phyloP scores from a whole-genome alignment of 176 grass and related monocot species.

The Hyparrhenia diplandra region DNA sequence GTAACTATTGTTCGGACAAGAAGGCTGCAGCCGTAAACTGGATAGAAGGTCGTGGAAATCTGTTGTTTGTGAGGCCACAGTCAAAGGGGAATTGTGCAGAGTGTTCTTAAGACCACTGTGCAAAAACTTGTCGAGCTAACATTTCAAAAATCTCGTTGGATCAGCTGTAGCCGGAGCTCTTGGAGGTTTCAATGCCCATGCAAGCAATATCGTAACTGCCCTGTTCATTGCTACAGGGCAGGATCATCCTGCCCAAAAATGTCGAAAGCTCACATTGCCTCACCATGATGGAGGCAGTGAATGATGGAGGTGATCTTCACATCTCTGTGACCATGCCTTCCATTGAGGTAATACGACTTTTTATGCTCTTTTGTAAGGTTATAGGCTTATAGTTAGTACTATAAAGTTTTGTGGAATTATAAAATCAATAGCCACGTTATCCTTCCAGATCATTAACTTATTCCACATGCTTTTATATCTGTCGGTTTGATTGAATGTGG shows the following conservation, averaged over 20 bases:
- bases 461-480: not conserved
- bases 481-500: not conserved
- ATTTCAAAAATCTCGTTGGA: conserved; percentile 77
- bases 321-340: conserved; percentile 83
- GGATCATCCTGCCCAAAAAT: conserved; percentile 86
- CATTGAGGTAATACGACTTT: conserved; percentile 52
- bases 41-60: conserved; percentile 80
- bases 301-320: conserved; percentile 63
- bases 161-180: conserved; percentile 72
- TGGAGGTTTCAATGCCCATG: conserved; percentile 82
- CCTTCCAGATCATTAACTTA: not conserved
- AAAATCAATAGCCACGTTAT: not conserved
- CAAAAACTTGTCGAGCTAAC: conserved; percentile 68
- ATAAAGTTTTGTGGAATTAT: not conserved
- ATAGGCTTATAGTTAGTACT: not conserved
- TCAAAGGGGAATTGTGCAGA: conserved; percentile 52
- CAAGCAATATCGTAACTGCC: conserved; percentile 74
- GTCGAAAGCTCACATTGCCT: conserved; percentile 85
- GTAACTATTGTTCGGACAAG: conserved; percentile 81
- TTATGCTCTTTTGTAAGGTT: not conserved
- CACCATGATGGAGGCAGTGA: conserved; percentile 72
- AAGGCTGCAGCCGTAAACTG: conserved; percentile 79
- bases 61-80: conserved; percentile 73
- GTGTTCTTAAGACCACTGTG: conserved; percentile 59
- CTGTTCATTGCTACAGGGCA: conserved; percentile 82